Percentiles rank a stretch among this genome's conserved stretches.
phyloP scores from a whole-genome alignment of 1,139 yeast species.

The Saccharomyces hybrid region DNA sequence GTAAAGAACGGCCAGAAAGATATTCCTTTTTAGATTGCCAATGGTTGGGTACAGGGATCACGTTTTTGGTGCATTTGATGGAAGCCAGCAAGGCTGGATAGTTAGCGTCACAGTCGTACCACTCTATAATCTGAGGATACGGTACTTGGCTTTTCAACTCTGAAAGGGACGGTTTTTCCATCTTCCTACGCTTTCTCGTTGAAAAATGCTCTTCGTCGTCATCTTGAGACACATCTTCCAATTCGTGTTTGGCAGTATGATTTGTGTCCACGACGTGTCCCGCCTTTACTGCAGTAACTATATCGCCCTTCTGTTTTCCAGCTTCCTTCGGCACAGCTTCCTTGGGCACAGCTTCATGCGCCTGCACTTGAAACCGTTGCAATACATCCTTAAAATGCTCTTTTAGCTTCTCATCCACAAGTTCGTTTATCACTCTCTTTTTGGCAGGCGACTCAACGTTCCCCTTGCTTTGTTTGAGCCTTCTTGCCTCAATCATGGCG shows the following conservation, averaged over 20 bases:
- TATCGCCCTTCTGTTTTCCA: background rate
- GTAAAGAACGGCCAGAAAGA: slow-evolving; percentile 60
- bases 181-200: slow-evolving; percentile 42
- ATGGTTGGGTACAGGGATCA: slow-evolving; percentile 72
- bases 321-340: background rate
- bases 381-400: slow-evolving; percentile 7
- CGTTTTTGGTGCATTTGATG: slow-evolving; percentile 59
- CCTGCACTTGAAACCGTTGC: slow-evolving; percentile 5
- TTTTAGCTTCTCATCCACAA: slow-evolving; percentile 1
- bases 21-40: slow-evolving; percentile 81
- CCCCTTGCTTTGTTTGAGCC: background rate
- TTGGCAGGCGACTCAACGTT: background rate
- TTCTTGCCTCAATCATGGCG: background rate
- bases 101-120: slow-evolving; percentile 79
- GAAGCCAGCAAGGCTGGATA: slow-evolving; percentile 64
- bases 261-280: background rate
- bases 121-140: slow-evolving; percentile 71
- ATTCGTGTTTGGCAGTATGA: background rate
- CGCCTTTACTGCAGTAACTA: background rate
- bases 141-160: slow-evolving; percentile 51
- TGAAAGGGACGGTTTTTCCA: slow-evolving; percentile 58
- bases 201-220: slow-evolving; percentile 8
- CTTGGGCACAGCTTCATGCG: background rate
- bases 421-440: background rate
- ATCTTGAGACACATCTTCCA: background rate